A percentile compares a stretch with the other conserved stretches of the same genome.
Conservation (phyloP, 2,329 filamentous ascomycete species). For the Fonsecaea erecta region DNA sequence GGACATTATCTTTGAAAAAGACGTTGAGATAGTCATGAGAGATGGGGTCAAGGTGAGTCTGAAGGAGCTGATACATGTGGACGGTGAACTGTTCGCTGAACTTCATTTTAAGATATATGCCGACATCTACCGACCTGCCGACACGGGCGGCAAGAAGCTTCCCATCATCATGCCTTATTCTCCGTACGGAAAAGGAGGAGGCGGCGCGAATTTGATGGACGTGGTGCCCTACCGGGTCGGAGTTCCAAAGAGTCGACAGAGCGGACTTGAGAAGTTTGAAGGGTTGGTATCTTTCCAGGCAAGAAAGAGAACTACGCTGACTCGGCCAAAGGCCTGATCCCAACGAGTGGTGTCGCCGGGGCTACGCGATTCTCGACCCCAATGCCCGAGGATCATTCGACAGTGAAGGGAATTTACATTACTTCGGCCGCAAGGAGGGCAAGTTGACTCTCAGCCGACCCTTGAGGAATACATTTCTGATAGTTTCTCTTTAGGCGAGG, state of each 20-base stretch:
- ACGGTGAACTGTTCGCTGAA: not conserved
- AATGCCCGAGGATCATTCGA: constrained; percentile 40
- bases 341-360: constrained; percentile 40
- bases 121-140: constrained; percentile 40
- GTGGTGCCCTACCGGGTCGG: constrained; percentile 40
- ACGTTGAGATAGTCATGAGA: constrained; percentile 37
- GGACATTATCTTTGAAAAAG: constrained; percentile 37
- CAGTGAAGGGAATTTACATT: constrained; percentile 41
- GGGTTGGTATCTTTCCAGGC: constrained; percentile 17
- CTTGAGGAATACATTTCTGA: not conserved
- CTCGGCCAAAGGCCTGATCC: constrained; percentile 36
- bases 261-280: constrained; percentile 37
- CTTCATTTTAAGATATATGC: constrained; percentile 34
- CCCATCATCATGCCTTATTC: constrained; percentile 41
- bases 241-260: constrained; percentile 38
- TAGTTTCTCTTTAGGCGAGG: constrained; percentile 41
- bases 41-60: constrained; percentile 39
- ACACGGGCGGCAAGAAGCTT: constrained; percentile 33
- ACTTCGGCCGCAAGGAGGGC: constrained; percentile 50
- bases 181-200: constrained; percentile 41
- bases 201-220: constrained; percentile 26
- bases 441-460: not conserved
- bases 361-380: constrained; percentile 42
- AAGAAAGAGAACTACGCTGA: not conserved
- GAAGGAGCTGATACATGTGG: constrained; percentile 17